Evolutionary conservation across 352 stramenopile species (phyloP), one percentile per base, ranked within the genome.

Genomic region (Peronospora farinosa): DNA sequence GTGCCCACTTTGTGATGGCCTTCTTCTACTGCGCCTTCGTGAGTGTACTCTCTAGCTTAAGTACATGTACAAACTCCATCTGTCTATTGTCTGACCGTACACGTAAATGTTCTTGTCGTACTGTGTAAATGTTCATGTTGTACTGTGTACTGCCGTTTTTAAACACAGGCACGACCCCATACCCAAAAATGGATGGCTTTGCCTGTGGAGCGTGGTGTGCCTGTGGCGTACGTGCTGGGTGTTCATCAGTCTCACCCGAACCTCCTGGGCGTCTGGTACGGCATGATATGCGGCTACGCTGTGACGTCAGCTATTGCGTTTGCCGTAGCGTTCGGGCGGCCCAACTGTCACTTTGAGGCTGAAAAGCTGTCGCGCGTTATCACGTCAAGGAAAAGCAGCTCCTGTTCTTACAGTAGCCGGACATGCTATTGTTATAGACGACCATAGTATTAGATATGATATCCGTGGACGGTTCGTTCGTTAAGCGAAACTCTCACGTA

Each of bases 11-110:
- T 38, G 67, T 82, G 5, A 66, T 95, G 17, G 61, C 48, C n/a
- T 82, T 93, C 55, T 92, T 92, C 64, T 95, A 86, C 63, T 83
- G 81, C 39, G 68, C 79, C n/a, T 77, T 90, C 47, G 78, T 83
- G 46, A 54, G 67, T 69, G 1, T 41, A 5, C 25, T 32, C 23
- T 48, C 16, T 12, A 42, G 27, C 27, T 32, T 12, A 41, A 15
- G 25, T 32, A 1, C 25, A n/a, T 28, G 4, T 5, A 31, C 27
- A 31, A 31, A 5, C 27, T 31, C 27, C 27, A 31, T 37, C 19
- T 13, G n/a, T 21, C 3, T 13, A 30, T n/a, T 12, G 31, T 8
- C 12, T 51, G 12, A 46, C 15, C 16, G 27, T 31, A 3, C 19
- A 21, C 19, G 19, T 21, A 21, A 3, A 8, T 19, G 11, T 36